phyloP scores from a whole-genome alignment of 192 early-diverging fungal genomes.

The Coemansia javaensis region DNA sequence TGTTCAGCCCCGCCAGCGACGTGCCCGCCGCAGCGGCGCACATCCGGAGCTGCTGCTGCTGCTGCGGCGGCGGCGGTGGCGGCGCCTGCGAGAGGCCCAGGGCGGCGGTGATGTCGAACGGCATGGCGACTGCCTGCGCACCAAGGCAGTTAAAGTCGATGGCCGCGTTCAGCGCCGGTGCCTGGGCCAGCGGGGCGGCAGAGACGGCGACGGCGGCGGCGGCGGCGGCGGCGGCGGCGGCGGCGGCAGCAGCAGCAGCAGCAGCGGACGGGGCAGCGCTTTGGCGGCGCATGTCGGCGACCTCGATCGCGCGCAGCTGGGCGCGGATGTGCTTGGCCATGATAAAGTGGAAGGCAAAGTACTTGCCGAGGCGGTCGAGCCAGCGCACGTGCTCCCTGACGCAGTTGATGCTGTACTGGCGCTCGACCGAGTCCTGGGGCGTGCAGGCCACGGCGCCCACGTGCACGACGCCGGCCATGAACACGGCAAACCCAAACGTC shows the following conservation, averaged over 20 bases:
- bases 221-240: not conserved
- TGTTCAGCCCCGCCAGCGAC: not conserved
- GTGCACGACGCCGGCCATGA: conserved; percentile 51
- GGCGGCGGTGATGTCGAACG: conserved; percentile 15
- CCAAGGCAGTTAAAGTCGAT: not conserved
- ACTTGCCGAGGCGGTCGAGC: conserved; percentile 41
- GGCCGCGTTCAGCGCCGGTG: not conserved
- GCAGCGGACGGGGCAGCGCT: not conserved
- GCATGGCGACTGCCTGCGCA: not conserved
- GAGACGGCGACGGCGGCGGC: not conserved
- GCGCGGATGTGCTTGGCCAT: conserved; percentile 52
- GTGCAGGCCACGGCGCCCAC: conserved; percentile 44
- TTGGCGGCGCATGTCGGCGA: conserved; percentile 13
- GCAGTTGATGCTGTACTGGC: conserved; percentile 50
- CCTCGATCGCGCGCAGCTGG: conserved; percentile 42
- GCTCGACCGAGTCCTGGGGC: conserved; percentile 33
- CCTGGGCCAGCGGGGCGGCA: not conserved
- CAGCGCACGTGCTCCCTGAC: conserved; percentile 43
- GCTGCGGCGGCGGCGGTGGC: not conserved
- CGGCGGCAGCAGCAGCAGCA: not conserved
- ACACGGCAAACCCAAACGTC: conserved; percentile 47
- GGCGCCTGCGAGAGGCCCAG: conserved; percentile 1
- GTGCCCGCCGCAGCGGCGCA: not conserved
- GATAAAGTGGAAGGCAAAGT: conserved; percentile 50
- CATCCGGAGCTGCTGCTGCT: not conserved